Percentiles rank a stretch among this genome's conserved stretches.
Conservation (phyloP, 495 filamentous ascomycete species). For the Aspergillus campestris region DNA sequence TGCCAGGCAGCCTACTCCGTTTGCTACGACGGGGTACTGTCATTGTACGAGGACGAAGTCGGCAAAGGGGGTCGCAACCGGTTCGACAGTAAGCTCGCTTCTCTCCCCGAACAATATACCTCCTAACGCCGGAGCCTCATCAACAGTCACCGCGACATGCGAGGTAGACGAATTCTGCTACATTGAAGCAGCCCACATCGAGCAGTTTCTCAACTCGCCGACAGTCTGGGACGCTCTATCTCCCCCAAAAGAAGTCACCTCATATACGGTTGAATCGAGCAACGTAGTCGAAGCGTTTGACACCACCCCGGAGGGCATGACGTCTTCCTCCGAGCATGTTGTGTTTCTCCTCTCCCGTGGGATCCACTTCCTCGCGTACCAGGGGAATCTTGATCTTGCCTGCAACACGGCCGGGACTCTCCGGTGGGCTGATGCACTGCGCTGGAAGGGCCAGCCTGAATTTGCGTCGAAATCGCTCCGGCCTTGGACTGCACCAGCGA, state of each 20-base stretch:
- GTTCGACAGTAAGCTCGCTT: slow-evolving; percentile 28
- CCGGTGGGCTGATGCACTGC: slow-evolving; percentile 29
- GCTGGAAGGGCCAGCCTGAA: slow-evolving; percentile 37
- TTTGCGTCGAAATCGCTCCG: slow-evolving; percentile 28
- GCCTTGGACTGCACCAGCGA: slow-evolving; percentile 25
- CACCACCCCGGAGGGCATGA: slow-evolving; percentile 18
- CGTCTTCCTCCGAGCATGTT: slow-evolving; percentile 17
- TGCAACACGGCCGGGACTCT: slow-evolving; percentile 40
- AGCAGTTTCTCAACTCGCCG: slow-evolving; percentile 29
- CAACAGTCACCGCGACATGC: slow-evolving; percentile 27
- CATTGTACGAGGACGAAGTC: slow-evolving; percentile 28
- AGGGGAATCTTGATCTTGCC: slow-evolving; percentile 38
- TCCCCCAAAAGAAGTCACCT: slow-evolving; percentile 18
- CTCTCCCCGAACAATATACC: no score
- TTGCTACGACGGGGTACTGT: slow-evolving; percentile 24
- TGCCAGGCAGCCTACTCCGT: slow-evolving; percentile 20
- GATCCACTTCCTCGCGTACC: slow-evolving; percentile 35
- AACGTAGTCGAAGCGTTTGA: slow-evolving; percentile 19
- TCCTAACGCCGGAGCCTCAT: neutral
- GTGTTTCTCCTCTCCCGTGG: slow-evolving; percentile 24
- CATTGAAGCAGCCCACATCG: slow-evolving; percentile 14
- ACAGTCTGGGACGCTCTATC: slow-evolving; percentile 24
- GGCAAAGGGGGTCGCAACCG: slow-evolving; percentile 28
- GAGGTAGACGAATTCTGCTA: slow-evolving; percentile 32
- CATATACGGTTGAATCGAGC: slow-evolving; percentile 16